Conservation (phyloP, 441 rosid genomes). For the Adansonia madagascariensis region DNA sequence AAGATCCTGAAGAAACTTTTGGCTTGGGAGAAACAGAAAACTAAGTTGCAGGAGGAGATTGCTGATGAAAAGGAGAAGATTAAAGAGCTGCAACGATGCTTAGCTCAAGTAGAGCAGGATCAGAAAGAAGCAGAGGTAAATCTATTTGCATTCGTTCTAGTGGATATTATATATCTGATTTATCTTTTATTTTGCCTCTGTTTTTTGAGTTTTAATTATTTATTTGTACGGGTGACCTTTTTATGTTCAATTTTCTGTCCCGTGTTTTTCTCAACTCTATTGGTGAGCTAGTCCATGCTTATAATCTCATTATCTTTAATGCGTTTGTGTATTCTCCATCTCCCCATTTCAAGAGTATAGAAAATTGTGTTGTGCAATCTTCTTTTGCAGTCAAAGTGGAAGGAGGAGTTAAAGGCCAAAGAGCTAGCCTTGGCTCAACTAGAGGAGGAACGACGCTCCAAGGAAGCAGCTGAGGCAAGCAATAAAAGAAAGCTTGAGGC, state of each 20-base stretch:
- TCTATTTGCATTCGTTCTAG: background rate
- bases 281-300: background rate
- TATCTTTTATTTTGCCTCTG: background rate
- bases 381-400: constrained; percentile 66
- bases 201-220: background rate
- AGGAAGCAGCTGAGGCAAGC: constrained; percentile 69
- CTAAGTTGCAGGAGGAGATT: constrained; percentile 78
- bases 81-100: constrained; percentile 58
- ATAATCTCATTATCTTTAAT: constrained; percentile 8
- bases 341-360: constrained; percentile 9
- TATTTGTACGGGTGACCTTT: background rate
- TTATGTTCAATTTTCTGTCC: background rate
- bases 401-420: constrained; percentile 62
- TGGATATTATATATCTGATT: background rate
- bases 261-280: constrained; percentile 12
- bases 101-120: constrained; percentile 54
- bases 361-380: constrained; percentile 23
- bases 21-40: constrained; percentile 88
- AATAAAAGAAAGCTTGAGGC: constrained; percentile 75
- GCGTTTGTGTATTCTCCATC: background rate
- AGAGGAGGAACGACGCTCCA: constrained; percentile 68
- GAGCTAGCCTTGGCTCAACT: constrained; percentile 60
- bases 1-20: constrained; percentile 72
- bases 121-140: constrained; percentile 81
- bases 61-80: constrained; percentile 72